Evolutionary conservation across 306 rosid genomes (phyloP).

Genomic region (Ceratonia siliqua): DNA sequence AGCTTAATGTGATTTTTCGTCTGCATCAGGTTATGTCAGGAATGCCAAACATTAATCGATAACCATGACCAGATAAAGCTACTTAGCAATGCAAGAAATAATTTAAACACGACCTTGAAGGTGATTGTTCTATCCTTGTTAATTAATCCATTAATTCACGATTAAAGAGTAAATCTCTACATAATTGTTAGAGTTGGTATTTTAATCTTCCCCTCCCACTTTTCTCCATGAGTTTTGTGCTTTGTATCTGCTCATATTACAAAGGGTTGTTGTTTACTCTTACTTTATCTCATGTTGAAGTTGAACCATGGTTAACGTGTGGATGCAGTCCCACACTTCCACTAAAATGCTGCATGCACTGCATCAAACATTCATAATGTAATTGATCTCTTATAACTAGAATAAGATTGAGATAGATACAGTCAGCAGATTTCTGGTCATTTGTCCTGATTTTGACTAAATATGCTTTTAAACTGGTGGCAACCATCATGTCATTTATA

Average conservation of each 20-base stretch:
- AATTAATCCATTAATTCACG: not conserved
- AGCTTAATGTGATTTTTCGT: slow-evolving; percentile 39
- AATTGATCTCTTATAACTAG: slow-evolving; percentile 20
- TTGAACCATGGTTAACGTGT: slow-evolving; percentile 21
- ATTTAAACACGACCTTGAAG: slow-evolving; percentile 91
- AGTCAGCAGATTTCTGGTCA: not conserved
- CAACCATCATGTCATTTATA: not conserved
- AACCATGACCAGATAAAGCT: slow-evolving; percentile 98
- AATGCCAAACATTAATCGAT: slow-evolving; percentile 92
- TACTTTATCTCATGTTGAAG: slow-evolving; percentile 24
- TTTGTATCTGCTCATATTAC: slow-evolving; percentile 5
- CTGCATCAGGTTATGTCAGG: slow-evolving; percentile 77
- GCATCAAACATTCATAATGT: slow-evolving; percentile 22
- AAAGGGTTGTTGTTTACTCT: slow-evolving; percentile 9
- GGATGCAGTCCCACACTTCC: slow-evolving; percentile 18
- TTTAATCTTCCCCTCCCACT: slow-evolving; percentile 20
- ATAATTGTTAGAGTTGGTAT: slow-evolving; percentile 17
- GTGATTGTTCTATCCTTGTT: slow-evolving; percentile 44
- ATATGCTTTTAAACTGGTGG: slow-evolving; percentile 7
- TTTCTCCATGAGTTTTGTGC: slow-evolving; percentile 13
- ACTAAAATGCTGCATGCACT: slow-evolving; percentile 21
- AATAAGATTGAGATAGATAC: slow-evolving; percentile 23
- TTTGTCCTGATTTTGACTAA: slow-evolving; percentile 28
- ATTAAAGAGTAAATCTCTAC: not conserved
- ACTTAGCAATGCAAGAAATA: slow-evolving; percentile 97